Evolutionary conservation across 176 grass and related monocot genomes (phyloP).

Genomic region (Paspalum notatum): DNA sequence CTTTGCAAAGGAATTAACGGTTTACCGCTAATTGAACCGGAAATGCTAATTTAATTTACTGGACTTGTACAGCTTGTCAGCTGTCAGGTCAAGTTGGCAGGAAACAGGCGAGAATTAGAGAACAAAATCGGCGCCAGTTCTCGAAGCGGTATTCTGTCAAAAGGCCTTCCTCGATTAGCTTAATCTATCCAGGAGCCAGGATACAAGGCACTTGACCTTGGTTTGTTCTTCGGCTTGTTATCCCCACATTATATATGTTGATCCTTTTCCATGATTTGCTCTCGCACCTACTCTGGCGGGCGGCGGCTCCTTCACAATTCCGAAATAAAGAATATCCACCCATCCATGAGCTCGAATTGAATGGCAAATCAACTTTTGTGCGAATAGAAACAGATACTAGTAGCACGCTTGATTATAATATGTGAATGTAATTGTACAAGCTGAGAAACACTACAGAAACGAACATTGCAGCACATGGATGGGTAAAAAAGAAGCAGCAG

Average conservation of each 20-base stretch:
- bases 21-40: background rate
- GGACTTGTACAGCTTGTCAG: background rate
- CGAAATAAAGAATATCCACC: background rate
- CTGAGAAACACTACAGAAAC: background rate
- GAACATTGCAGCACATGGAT: background rate
- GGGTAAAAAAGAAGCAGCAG: background rate
- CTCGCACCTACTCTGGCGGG: conserved; percentile 1
- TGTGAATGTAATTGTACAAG: background rate
- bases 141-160: conserved; percentile 33
- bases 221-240: background rate
- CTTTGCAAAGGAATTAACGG: background rate
- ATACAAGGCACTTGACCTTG: background rate
- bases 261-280: conserved; percentile 26
- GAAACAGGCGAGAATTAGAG: conserved; percentile 36
- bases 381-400: conserved; percentile 20
- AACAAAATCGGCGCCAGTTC: conserved; percentile 39
- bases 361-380: background rate
- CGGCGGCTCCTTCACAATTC: background rate
- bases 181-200: conserved; percentile 20
- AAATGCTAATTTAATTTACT: conserved; percentile 13
- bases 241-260: background rate
- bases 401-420: background rate
- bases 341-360: background rate
- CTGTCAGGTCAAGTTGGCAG: background rate
- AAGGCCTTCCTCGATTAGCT: conserved; percentile 29